phyloP scores from a whole-genome alignment of 2,329 filamentous ascomycete species.

The Colletotrichum australisinense region DNA sequence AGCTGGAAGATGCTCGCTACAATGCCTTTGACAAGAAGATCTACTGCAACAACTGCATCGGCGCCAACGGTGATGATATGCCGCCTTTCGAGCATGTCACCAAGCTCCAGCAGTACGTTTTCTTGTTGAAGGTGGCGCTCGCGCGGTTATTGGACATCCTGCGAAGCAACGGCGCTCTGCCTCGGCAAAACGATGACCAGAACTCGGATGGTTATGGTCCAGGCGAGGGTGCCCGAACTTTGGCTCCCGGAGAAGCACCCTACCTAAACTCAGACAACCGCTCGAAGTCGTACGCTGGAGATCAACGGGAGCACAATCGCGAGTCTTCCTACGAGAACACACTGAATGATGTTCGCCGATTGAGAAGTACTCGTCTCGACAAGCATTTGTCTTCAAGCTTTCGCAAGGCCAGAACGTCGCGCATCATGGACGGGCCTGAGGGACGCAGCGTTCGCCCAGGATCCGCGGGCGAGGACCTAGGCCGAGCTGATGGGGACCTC shows the following conservation, averaged over 20 bases:
- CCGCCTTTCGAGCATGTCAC: conserved; percentile 78
- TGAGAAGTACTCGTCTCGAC: conserved; percentile 93
- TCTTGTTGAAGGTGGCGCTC: conserved; percentile 90
- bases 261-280: conserved; percentile 74
- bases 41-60: conserved; percentile 77
- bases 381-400: conserved; percentile 94
- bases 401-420: conserved; percentile 88
- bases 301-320: conserved; percentile 68
- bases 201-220: conserved; percentile 75
- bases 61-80: conserved; percentile 63
- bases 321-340: conserved; percentile 93
- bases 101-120: conserved; percentile 93
- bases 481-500: conserved; percentile 66
- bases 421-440: conserved; percentile 90
- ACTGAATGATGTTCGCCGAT: conserved; percentile 90
- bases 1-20: conserved; percentile 77
- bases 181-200: conserved; percentile 79
- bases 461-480: conserved; percentile 73
- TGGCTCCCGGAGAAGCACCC: conserved; percentile 41
- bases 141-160: conserved; percentile 90
- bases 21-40: conserved; percentile 75
- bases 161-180: conserved; percentile 82
- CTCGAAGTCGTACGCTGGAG: conserved; percentile 79
- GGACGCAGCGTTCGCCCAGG: conserved; percentile 75
- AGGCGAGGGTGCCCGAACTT: conserved; percentile 61